phyloP scores from a whole-genome alignment of 768 basidiomycete species.

The Epithele typhae region DNA sequence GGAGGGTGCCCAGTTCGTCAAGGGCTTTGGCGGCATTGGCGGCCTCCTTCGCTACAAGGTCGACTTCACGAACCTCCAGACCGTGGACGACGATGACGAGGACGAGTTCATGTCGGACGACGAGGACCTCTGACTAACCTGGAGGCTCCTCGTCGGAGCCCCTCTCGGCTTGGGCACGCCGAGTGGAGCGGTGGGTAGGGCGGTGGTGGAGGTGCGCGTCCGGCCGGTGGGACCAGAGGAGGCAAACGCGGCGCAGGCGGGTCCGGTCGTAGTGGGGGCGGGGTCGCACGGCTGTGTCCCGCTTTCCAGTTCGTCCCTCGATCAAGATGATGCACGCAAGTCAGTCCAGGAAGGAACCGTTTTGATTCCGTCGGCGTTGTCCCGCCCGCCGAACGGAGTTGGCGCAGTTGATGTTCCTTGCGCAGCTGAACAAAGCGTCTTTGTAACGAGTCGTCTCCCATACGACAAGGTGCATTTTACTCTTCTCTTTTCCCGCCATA shows the following conservation, averaged over 20 bases:
- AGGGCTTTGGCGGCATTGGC: slow-evolving; percentile 98
- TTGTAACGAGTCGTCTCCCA: slow-evolving; percentile 8
- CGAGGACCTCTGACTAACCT: slow-evolving; percentile 79
- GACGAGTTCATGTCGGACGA: slow-evolving; percentile 82
- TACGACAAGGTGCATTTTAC: slow-evolving; percentile 10
- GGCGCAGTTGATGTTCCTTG: neutral
- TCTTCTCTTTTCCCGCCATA: neutral
- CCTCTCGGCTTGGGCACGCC: slow-evolving; percentile 58
- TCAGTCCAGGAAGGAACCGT: neutral
- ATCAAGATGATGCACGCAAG: neutral
- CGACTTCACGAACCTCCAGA: slow-evolving; percentile 80
- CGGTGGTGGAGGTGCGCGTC: slow-evolving; percentile 2
- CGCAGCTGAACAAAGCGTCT: slow-evolving; percentile 6
- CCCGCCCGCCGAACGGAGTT: neutral
- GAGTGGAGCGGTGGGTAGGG: slow-evolving; percentile 50
- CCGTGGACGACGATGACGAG: slow-evolving; percentile 77
- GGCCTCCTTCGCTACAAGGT: slow-evolving; percentile 96
- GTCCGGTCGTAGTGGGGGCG: neutral
- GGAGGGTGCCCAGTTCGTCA: slow-evolving; percentile 97
- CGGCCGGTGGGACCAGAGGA: neutral
- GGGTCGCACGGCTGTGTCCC: neutral
- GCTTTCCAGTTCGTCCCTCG: neutral
- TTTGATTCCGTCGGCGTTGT: neutral
- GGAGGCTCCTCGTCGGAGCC: slow-evolving; percentile 81
- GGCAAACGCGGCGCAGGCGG: neutral